Evolutionary conservation across 164 flowering plant species (phyloP), one percentile per base, ranked within the genome.

Genomic region (Vitis cinerea): DNA sequence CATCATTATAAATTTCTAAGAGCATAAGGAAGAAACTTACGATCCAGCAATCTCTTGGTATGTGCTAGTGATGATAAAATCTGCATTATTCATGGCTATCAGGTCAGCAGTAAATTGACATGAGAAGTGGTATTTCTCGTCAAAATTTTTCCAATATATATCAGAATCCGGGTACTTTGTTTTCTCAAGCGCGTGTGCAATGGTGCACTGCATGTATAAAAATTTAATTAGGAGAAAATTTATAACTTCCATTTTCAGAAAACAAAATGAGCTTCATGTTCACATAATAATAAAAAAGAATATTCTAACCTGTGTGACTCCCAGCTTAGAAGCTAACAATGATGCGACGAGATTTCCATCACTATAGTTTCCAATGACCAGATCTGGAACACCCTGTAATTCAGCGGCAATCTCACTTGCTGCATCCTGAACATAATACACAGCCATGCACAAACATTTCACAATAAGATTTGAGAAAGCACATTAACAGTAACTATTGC

Each of bases 341-440:
- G 97, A 87, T 57, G 98, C 98, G 63, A 95, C 99, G 63, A 95
- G 93, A 84, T 95, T 95, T 60, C 99, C 99, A 77, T 95, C 99
- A 82, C 99, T 95, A 72, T 95, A 95, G 79, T 95, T 95, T 50
- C 99, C 99, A 71, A 95, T 89, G 19, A 95, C 88, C 17, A 95
- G 84, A 83, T 95, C 98, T 52, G 99, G 99, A 74, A 75, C 56
- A 51, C 88, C 91, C 62, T 93, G 96, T 53, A 95, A 68, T 85
- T 95, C 99, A 11, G 96, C 98, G 61, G 82, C 57, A 55, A 93
- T 85, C 82, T 95, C 99, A 74, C 78, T 72, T 59, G 87, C 85
- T 2, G 70, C 97, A 84, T 95, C 99, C 99, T 94, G 79, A 52
- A 66, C 19, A 73, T 5, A 71, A 17, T 55, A 70, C 60, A 72